phyloP scores from a whole-genome alignment of 257 asterid species.

The Ajuga chamaepitys region DNA sequence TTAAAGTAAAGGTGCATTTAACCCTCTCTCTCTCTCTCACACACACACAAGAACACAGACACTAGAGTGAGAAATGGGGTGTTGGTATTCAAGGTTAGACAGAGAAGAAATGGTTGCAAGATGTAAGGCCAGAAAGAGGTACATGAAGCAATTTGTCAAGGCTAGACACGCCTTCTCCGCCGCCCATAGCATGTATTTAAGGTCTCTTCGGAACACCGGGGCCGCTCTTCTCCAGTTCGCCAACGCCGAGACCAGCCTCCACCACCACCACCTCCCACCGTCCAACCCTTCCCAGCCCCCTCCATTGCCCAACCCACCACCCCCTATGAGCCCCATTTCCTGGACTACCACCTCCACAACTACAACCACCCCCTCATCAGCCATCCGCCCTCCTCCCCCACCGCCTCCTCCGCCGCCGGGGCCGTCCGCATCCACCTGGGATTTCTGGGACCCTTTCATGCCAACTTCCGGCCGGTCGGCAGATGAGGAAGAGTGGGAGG shows the following conservation, averaged over 20 bases:
- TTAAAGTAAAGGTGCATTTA: constrained; percentile 14
- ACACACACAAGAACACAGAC: neutral
- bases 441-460: constrained; percentile 94
- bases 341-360: constrained; percentile 50
- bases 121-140: constrained; percentile 76
- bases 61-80: constrained; percentile 53
- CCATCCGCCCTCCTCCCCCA: constrained; percentile 62
- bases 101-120: constrained; percentile 85
- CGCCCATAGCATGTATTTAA: constrained; percentile 69
- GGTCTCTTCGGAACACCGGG: constrained; percentile 79
- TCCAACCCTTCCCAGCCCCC: constrained; percentile 20
- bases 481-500: constrained; percentile 82
- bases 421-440: constrained; percentile 60
- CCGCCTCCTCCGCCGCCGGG: constrained; percentile 77
- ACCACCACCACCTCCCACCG: constrained; percentile 33
- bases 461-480: constrained; percentile 56
- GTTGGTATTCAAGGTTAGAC: constrained; percentile 75
- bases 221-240: constrained; percentile 83
- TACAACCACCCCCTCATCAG: constrained; percentile 41
- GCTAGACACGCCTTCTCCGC: constrained; percentile 83
- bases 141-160: constrained; percentile 90
- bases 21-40: neutral
- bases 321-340: constrained; percentile 66
- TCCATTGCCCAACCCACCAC: constrained; percentile 37
- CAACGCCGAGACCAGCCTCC: constrained; percentile 67